Evolutionary conservation across 495 filamentous ascomycete genomes (phyloP).

Genomic region (Xylaria castorea): DNA sequence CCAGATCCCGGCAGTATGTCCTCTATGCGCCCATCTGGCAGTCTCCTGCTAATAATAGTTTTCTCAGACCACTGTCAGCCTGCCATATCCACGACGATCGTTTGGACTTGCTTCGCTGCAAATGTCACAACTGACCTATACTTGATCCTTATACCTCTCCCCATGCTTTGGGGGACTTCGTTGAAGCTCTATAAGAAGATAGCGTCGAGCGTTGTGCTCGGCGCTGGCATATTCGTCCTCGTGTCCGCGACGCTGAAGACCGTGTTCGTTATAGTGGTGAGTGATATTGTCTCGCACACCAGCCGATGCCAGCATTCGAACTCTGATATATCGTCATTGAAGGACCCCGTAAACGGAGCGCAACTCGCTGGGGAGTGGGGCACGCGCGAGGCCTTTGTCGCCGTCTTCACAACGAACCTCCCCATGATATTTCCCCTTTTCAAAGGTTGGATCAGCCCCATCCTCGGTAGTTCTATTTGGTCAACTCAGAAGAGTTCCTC

Average conservation of each 20-base stretch:
- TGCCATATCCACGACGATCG: constrained; percentile 55
- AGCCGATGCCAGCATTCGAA: neutral
- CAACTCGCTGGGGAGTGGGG: constrained; percentile 58
- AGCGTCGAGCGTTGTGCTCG: constrained; percentile 55
- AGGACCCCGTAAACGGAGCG: constrained; percentile 56
- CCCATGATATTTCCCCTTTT: constrained; percentile 60
- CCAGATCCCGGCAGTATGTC: constrained; percentile 60
- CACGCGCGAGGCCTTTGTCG: constrained; percentile 60
- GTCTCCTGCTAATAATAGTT: neutral
- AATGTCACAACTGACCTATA: constrained; percentile 61
- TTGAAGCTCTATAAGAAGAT: constrained; percentile 54
- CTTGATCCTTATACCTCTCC: constrained; percentile 61
- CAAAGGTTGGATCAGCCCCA: constrained; percentile 43
- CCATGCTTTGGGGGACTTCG: constrained; percentile 58
- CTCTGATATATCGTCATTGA: neutral
- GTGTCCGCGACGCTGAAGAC: constrained; percentile 57
- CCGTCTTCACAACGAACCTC: constrained; percentile 59
- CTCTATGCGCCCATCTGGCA: neutral
- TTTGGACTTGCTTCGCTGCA: constrained; percentile 54
- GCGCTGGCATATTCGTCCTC: constrained; percentile 58
- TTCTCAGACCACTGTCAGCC: constrained; percentile 56
- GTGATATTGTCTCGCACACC: constrained; percentile 9
- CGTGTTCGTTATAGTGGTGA: constrained; percentile 57
- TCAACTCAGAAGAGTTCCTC: constrained; percentile 6
- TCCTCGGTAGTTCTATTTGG: constrained; percentile 41